Conservation (phyloP, 257 asterid species). For the Gardenia jasminoides region DNA sequence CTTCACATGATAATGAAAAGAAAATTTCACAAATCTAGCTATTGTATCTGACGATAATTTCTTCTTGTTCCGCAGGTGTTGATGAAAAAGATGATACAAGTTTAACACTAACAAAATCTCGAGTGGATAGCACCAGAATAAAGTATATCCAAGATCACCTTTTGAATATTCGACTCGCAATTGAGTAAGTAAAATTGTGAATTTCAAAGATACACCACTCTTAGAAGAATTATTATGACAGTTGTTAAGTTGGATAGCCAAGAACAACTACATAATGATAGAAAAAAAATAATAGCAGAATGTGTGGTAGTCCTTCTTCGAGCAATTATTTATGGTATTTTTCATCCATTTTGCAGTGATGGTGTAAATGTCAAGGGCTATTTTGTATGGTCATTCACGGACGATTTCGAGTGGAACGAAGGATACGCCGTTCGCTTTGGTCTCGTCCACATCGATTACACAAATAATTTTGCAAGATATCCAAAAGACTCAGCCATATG, state of each 20-base stretch:
- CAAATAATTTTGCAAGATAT: not conserved
- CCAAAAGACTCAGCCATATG: not conserved
- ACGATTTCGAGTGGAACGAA: not conserved
- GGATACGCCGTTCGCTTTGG: not conserved
- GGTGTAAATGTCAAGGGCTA: not conserved
- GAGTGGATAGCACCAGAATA: not conserved
- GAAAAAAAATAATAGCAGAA: too few species aligned
- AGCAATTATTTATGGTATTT: not conserved
- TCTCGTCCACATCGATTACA: not conserved
- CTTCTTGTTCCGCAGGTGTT: slow-evolving; percentile 3
- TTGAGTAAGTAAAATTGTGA: not conserved
- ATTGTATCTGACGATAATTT: not conserved
- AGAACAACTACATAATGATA: not conserved
- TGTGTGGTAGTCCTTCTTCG: not conserved
- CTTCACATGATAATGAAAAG: too few species aligned
- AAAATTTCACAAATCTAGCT: accelerated
- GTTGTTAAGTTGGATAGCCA: not conserved
- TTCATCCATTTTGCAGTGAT: not conserved
- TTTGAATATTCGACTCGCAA: not conserved
- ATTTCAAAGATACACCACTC: not conserved
- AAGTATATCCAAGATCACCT: slow-evolving; percentile 2
- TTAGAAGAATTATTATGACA: not conserved
- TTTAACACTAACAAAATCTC: slow-evolving; percentile 9
- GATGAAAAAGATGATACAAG: slow-evolving; percentile 27
- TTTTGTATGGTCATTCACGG: not conserved